Evolutionary conservation across 495 filamentous ascomycete species (phyloP).

Genomic region (Hypoxylon fuscum): DNA sequence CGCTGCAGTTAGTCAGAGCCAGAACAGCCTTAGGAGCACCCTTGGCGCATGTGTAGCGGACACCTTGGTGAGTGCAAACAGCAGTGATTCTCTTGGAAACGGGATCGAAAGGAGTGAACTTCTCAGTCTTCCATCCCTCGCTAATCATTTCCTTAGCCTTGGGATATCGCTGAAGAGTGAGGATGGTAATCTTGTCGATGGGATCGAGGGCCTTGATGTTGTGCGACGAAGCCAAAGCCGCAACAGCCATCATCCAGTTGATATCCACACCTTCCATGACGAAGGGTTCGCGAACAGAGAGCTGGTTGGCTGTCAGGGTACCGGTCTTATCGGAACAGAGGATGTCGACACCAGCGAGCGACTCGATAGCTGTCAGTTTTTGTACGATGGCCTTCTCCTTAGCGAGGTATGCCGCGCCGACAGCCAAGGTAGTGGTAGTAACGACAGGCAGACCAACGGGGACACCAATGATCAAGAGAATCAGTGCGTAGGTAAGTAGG

Average conservation of each 20-base stretch:
- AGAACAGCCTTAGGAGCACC: conserved; percentile 84
- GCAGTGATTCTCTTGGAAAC: conserved; percentile 90
- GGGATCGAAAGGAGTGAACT: conserved; percentile 90
- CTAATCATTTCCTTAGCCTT: conserved; percentile 74
- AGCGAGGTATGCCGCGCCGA: conserved; percentile 90
- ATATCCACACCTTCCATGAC: conserved; percentile 77
- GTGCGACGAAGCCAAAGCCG: conserved; percentile 85
- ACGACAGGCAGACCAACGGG: conserved; percentile 95
- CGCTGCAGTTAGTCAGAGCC: conserved; percentile 74
- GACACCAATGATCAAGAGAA: conserved; percentile 89
- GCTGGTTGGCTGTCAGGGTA: conserved; percentile 91
- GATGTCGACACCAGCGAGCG: conserved; percentile 94
- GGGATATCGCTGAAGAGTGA: conserved; percentile 78
- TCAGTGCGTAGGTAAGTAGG: conserved; percentile 83
- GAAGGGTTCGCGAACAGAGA: conserved; percentile 83
- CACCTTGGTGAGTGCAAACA: conserved; percentile 76
- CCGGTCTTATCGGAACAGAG: conserved; percentile 97
- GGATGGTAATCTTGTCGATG: conserved; percentile 91
- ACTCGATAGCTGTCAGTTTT: conserved; percentile 94
- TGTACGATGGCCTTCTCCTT: conserved; percentile 97
- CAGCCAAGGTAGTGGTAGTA: conserved; percentile 94
- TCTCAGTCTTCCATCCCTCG: conserved; percentile 73
- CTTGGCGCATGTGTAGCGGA: conserved; percentile 85
- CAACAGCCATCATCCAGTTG: conserved; percentile 86
- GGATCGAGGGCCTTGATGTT: conserved; percentile 93